Evolutionary conservation across 2,329 filamentous ascomycete genomes (phyloP).

Genomic region (Ophiostoma australiae): DNA sequence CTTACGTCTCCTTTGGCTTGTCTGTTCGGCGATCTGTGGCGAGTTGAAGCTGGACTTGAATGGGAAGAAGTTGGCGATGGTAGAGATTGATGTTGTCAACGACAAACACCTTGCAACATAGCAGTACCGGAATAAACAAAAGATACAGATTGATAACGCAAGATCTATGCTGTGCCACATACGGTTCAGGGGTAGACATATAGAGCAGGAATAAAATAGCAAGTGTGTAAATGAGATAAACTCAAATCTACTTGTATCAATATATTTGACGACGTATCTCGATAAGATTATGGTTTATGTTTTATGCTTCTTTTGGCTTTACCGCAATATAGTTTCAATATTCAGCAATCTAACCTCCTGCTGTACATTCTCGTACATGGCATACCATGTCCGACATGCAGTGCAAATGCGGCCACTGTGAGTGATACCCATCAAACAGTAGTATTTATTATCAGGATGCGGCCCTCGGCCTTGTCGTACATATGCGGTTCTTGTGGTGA

Average conservation of each 20-base stretch:
- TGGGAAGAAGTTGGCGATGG: neutral
- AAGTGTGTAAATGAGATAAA: neutral
- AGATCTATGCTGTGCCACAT: neutral
- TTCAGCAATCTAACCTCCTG: neutral
- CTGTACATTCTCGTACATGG: neutral
- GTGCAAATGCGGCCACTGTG: neutral
- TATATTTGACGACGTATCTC: neutral
- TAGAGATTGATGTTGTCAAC: neutral
- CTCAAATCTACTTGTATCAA: neutral
- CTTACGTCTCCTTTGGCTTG: neutral
- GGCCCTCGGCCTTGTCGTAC: slow-evolving; percentile 1
- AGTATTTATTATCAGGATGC: neutral
- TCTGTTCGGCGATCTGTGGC: neutral
- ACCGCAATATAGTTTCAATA: neutral
- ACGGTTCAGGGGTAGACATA: neutral
- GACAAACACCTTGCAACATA: neutral
- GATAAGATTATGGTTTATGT: neutral
- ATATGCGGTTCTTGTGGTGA: neutral
- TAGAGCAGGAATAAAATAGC: neutral
- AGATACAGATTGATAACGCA: neutral
- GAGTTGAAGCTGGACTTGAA: neutral
- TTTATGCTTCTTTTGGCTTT: neutral
- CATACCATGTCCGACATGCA: neutral
- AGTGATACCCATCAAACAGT: neutral
- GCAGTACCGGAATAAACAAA: neutral